phyloP scores from a whole-genome alignment of 2,329 filamentous ascomycete genomes.

The Fusarium mundagurra region DNA sequence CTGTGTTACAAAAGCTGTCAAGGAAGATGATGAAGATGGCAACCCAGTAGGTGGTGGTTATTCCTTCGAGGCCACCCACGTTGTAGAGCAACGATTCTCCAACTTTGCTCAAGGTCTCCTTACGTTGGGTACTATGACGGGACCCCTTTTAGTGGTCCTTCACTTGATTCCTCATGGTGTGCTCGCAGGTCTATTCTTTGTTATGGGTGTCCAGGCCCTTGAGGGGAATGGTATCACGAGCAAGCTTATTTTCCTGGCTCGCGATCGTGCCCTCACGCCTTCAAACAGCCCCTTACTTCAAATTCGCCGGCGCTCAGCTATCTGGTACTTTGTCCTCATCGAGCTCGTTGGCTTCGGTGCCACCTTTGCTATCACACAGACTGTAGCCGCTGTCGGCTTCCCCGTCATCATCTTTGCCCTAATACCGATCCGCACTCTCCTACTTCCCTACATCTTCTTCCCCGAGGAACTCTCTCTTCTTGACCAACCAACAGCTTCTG shows the following conservation, averaged over 20 bases:
- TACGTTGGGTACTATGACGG: slow-evolving; percentile 81
- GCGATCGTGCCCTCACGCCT: slow-evolving; percentile 71
- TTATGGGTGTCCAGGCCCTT: slow-evolving; percentile 84
- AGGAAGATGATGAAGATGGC: slow-evolving; percentile 63
- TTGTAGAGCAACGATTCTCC: slow-evolving; percentile 82
- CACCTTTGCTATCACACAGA: slow-evolving; percentile 86
- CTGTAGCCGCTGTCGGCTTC: slow-evolving; percentile 83
- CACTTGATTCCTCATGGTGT: slow-evolving; percentile 84
- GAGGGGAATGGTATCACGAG: slow-evolving; percentile 79
- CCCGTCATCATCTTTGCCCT: slow-evolving; percentile 77
- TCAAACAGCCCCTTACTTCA: slow-evolving; percentile 66
- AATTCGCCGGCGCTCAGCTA: slow-evolving; percentile 69
- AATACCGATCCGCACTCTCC: slow-evolving; percentile 71
- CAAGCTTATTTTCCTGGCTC: slow-evolving; percentile 76
- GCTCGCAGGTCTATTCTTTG: slow-evolving; percentile 83
- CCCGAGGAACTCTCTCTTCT: slow-evolving; percentile 68
- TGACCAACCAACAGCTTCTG: slow-evolving; percentile 79
- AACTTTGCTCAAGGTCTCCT: slow-evolving; percentile 82
- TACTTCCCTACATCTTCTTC: slow-evolving; percentile 71
- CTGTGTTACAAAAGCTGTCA: slow-evolving; percentile 71
- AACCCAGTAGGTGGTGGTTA: slow-evolving; percentile 65
- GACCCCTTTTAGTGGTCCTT: slow-evolving; percentile 76
- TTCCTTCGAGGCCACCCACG: slow-evolving; percentile 63
- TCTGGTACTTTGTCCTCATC: slow-evolving; percentile 76
- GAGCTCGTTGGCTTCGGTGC: slow-evolving; percentile 77